Conservation (phyloP, 495 filamentous ascomycete genomes). For the Eremomyces bilateralis region DNA sequence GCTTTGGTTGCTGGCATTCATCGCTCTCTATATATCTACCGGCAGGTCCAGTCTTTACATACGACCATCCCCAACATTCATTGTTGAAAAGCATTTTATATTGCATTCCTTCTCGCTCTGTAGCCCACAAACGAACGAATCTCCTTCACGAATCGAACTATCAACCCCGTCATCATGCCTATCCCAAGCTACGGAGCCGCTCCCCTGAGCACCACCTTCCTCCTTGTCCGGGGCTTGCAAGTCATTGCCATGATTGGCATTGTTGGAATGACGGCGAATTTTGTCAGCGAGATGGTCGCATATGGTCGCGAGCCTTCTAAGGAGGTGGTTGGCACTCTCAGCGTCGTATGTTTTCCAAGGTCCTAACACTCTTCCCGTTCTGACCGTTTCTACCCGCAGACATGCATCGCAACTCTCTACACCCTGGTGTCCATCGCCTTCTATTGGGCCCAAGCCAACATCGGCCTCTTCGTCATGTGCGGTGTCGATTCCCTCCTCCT, state of each 20-base stretch:
- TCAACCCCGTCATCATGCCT: constrained; percentile 20
- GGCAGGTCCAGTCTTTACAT: no score
- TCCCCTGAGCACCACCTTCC: constrained; percentile 52
- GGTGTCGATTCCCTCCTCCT: constrained; percentile 44
- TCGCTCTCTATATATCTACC: neutral
- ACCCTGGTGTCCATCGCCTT: constrained; percentile 51
- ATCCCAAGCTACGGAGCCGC: constrained; percentile 39
- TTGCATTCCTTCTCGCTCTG: neutral
- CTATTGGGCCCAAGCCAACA: constrained; percentile 44
- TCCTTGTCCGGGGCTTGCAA: constrained; percentile 48
- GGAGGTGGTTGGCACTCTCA: constrained; percentile 56
- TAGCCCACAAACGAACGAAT: neutral
- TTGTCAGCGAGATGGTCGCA: constrained; percentile 56
- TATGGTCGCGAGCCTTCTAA: constrained; percentile 38
- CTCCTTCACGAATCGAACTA: neutral
- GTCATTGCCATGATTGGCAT: constrained; percentile 49
- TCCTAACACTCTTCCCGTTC: neutral
- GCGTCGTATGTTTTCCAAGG: constrained; percentile 36
- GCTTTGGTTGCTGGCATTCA: neutral
- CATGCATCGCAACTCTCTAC: constrained; percentile 57
- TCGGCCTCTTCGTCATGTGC: constrained; percentile 46
- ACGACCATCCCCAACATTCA: no score
- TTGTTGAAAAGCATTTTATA: neutral
- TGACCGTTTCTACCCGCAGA: constrained; percentile 23
- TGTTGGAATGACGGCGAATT: constrained; percentile 64